A percentile compares a stretch with the other conserved stretches of the same genome.
These are phyloP conservation scores for Rhodotorula glutinis DNA, from an alignment of 1,284 basidiomycete genomes.

Conservation along the genomic window DNA sequence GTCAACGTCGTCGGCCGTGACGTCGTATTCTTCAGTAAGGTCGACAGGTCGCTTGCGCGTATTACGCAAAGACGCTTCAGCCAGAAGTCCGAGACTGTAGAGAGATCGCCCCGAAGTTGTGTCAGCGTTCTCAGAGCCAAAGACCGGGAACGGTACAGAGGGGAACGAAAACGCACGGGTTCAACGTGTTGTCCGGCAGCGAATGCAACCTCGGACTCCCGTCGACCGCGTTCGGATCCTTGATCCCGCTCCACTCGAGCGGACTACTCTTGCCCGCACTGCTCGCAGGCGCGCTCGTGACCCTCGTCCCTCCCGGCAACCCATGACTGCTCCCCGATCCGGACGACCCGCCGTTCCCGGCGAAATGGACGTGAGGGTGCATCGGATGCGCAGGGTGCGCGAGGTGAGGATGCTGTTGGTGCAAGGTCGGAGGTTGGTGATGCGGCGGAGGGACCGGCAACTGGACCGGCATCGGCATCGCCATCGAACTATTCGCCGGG, in stretches of 20 bases:
- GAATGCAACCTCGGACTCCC: slow-evolving; percentile 71
- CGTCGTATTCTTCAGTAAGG: slow-evolving; percentile 36
- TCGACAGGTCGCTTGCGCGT: slow-evolving; percentile 51
- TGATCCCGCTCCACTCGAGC: slow-evolving; percentile 37
- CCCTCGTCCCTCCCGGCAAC: background rate
- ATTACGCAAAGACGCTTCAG: slow-evolving; percentile 85
- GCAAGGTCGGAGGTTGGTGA: background rate
- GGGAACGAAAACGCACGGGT: slow-evolving; percentile 54
- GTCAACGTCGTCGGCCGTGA: slow-evolving; percentile 16
- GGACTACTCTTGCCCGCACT: slow-evolving; percentile 26
- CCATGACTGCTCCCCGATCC: background rate
- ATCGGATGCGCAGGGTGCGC: too few relatives aligned
- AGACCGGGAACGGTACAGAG: too few relatives aligned
- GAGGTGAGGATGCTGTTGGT: background rate
- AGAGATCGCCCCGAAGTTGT: too few relatives aligned
- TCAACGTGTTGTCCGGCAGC: slow-evolving; percentile 83
- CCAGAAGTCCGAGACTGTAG: slow-evolving; percentile 70
- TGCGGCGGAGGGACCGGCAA: background rate
- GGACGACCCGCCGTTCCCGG: slow-evolving; percentile 37
- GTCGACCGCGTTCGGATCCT: slow-evolving; percentile 44
- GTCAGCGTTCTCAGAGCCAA: background rate
- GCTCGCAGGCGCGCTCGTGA: slow-evolving; percentile 9
- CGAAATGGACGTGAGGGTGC: slow-evolving; percentile 3
- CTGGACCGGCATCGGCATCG: background rate
- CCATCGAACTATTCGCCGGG: background rate